Evolutionary conservation across 2,329 filamentous ascomycete species (phyloP).

Genomic region (Intubia oerlemansii): DNA sequence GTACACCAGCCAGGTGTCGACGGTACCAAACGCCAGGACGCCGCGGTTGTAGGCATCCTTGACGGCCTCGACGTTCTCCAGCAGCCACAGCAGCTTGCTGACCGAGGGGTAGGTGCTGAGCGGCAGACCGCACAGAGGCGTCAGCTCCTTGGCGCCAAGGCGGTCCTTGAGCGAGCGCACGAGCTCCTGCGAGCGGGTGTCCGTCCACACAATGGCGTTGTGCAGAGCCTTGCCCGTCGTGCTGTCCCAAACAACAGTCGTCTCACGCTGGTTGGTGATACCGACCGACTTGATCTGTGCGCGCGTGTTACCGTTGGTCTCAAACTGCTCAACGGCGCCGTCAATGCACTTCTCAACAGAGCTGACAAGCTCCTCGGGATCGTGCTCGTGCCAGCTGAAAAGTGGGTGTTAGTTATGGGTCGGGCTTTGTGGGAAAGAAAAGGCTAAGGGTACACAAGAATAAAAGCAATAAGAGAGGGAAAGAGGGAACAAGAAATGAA

Average conservation of each 20-base stretch:
- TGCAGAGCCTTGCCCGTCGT: constrained; percentile 60
- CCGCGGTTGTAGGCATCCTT: constrained; percentile 55
- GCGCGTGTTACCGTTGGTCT: constrained; percentile 41
- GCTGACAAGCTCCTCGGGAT: constrained; percentile 53
- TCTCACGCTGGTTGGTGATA: constrained; percentile 82
- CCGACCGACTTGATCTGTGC: constrained; percentile 57
- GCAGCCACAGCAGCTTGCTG: constrained; percentile 71
- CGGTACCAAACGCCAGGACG: constrained; percentile 65
- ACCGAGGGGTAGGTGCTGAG: constrained; percentile 76
- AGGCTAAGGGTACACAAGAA: background rate
- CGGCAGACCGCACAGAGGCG: constrained; percentile 54
- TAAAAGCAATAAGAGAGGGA: too few species aligned
- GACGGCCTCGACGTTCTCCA: constrained; percentile 49
- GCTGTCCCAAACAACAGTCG: constrained; percentile 67
- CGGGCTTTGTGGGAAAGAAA: background rate
- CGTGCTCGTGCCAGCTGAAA: constrained; percentile 71
- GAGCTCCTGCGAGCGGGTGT: constrained; percentile 55
- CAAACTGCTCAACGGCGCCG: constrained; percentile 49
- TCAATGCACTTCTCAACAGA: constrained; percentile 68
- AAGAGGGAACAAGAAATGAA: too few species aligned
- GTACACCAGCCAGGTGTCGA: constrained; percentile 77
- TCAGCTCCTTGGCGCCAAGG: constrained; percentile 45
- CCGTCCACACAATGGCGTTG: constrained; percentile 80
- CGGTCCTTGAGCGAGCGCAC: constrained; percentile 56
- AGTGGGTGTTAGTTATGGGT: background rate